A percentile compares a stretch with the other conserved stretches of the same genome.
These are phyloP conservation scores for Breynia disticha DNA, from an alignment of 441 rosid genomes.

Conservation along the genomic window DNA sequence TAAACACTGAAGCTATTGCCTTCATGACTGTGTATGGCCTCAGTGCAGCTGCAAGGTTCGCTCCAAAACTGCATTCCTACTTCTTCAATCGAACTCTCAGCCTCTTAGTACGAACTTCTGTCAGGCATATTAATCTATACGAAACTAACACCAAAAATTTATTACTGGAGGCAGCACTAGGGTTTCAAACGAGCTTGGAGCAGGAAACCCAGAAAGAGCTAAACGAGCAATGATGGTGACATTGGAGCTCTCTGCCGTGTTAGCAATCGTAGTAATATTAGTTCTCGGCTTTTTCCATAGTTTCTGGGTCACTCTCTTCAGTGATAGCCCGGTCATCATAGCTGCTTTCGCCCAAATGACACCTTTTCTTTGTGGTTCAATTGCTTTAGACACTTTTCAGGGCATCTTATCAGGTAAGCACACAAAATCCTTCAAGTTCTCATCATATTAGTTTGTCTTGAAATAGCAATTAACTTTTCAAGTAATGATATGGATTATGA, in stretches of 20 bases:
- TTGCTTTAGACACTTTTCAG: slow-evolving; percentile 44
- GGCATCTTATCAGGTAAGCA: slow-evolving; percentile 46
- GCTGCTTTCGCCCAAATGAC: slow-evolving; percentile 40
- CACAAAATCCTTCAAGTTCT: not conserved
- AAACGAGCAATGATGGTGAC: slow-evolving; percentile 43
- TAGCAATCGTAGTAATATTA: slow-evolving; percentile 34
- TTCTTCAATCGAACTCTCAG: too few species aligned
- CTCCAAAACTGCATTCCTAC: not conserved
- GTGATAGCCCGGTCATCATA: slow-evolving; percentile 24
- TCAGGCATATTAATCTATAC: too few species aligned
- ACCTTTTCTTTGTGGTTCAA: slow-evolving; percentile 35
- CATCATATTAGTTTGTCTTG: too few species aligned
- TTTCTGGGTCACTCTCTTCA: slow-evolving; percentile 52
- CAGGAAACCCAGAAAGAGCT: slow-evolving; percentile 35
- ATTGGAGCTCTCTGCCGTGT: slow-evolving; percentile 38
- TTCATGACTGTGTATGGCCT: not conserved
- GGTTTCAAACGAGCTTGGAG: slow-evolving; percentile 22
- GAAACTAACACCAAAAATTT: too few species aligned
- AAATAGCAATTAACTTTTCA: too few species aligned
- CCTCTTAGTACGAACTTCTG: too few species aligned
- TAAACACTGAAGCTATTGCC: not conserved
- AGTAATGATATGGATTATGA: too few species aligned
- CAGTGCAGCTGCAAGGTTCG: slow-evolving; percentile 16
- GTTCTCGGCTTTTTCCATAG: slow-evolving; percentile 43
- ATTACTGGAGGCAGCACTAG: slow-evolving; percentile 34